Evolutionary conservation across 306 rosid genomes (phyloP).

Genomic region (Quercus agrifolia): DNA sequence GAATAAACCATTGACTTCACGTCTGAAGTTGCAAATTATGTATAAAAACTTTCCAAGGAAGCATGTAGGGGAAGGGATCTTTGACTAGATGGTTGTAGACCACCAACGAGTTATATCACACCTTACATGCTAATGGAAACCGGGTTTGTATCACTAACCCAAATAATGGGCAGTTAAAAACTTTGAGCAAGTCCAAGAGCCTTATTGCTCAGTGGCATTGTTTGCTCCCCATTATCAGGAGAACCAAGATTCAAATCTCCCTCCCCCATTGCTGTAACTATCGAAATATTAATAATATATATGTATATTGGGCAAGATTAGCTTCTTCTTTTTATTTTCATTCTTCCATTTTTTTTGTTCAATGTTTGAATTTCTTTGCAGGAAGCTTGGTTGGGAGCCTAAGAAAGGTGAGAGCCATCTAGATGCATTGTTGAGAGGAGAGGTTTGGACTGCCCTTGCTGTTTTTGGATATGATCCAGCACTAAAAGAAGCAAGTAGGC

Average conservation of each 20-base stretch:
- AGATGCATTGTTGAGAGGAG: conserved; percentile 89
- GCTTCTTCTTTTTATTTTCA: background rate
- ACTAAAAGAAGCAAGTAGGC: conserved; percentile 70
- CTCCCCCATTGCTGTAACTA: too few relatives aligned
- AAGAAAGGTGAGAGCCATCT: conserved; percentile 54
- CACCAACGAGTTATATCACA: background rate
- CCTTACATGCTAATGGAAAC: background rate
- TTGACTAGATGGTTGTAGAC: background rate
- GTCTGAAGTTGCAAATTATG: background rate
- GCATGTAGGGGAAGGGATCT: background rate
- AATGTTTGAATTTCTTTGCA: conserved; percentile 28
- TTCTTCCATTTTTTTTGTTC: background rate
- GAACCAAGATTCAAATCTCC: too few relatives aligned
- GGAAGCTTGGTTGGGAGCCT: conserved; percentile 97
- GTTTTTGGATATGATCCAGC: conserved; percentile 58
- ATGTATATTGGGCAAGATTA: too few relatives aligned
- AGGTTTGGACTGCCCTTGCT: too few relatives aligned
- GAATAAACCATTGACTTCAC: background rate
- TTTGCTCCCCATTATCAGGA: too few relatives aligned
- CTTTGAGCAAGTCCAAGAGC: background rate
- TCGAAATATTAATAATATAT: too few relatives aligned
- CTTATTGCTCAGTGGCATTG: too few relatives aligned
- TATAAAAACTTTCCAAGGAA: background rate
- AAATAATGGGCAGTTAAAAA: background rate
- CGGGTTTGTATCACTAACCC: background rate